Percentiles rank a stretch among this genome's conserved stretches.
Evolutionary conservation across 495 filamentous ascomycete species (phyloP).

Genomic region (Cenococcum geophilum): DNA sequence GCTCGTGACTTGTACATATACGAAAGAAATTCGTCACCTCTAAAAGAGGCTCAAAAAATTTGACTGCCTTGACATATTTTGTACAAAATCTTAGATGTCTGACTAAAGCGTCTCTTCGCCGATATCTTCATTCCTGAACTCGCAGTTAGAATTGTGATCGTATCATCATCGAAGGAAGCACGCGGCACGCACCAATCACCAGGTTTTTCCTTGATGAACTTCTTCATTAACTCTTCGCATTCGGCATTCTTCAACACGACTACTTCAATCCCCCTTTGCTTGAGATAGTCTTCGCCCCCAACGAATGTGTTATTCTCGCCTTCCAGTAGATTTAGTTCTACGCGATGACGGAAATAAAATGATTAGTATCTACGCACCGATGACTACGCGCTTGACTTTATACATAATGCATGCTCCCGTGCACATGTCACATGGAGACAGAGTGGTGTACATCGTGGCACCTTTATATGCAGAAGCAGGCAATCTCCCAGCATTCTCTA

Average conservation of each 20-base stretch:
- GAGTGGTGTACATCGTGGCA: constrained; percentile 79
- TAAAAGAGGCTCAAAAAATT: not conserved
- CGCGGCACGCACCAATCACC: constrained; percentile 57
- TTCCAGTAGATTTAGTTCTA: constrained; percentile 6
- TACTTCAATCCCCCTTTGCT: constrained; percentile 66
- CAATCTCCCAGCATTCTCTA: constrained; percentile 72
- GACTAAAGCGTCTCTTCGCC: constrained; percentile 14
- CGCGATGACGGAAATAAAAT: not conserved
- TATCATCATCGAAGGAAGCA: not conserved
- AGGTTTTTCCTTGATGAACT: constrained; percentile 70
- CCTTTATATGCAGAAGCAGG: constrained; percentile 65
- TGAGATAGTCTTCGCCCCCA: constrained; percentile 69
- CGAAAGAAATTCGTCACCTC: not conserved
- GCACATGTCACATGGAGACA: constrained; percentile 88
- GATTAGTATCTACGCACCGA: constrained; percentile 34
- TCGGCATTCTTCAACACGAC: constrained; percentile 62
- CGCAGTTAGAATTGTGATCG: not conserved
- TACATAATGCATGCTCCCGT: constrained; percentile 77
- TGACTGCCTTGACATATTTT: not conserved
- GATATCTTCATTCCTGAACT: constrained; percentile 30
- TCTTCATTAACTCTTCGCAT: constrained; percentile 67
- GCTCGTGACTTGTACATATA: constrained; percentile 11
- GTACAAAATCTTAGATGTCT: not conserved
- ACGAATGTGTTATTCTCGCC: constrained; percentile 78
- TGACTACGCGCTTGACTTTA: constrained; percentile 71